These are phyloP conservation scores for Kwoniella sp. DNA, from an alignment of 768 basidiomycete species.

Conservation along the genomic window DNA sequence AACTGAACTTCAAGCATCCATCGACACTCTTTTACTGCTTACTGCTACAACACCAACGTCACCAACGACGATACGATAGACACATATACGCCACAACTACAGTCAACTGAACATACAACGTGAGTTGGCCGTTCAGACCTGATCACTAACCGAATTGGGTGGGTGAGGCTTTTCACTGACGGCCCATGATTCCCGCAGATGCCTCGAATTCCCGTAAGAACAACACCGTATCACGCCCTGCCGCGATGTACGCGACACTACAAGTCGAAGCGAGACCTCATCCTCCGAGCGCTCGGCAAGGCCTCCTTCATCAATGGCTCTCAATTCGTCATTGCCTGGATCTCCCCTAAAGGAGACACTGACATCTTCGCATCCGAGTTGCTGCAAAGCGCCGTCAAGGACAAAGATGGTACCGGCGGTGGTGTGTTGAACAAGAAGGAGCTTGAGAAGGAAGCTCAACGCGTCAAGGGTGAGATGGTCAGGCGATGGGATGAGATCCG, in stretches of 20 bases:
- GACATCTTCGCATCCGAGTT: constrained; percentile 57
- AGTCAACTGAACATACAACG: constrained; percentile 2
- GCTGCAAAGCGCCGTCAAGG: constrained; percentile 45
- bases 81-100: neutral
- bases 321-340: constrained; percentile 57
- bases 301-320: constrained; percentile 56
- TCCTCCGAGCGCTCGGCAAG: constrained; percentile 56
- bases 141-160: too few relatives aligned
- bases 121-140: neutral
- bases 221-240: constrained; percentile 55
- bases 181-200: constrained; percentile 28
- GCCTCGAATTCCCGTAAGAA: constrained; percentile 57
- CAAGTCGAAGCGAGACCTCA: constrained; percentile 55
- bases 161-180: neutral
- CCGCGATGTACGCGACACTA: constrained; percentile 56
- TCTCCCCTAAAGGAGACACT: constrained; percentile 55
- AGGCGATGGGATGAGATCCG: constrained; percentile 46
- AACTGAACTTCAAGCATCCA: constrained; percentile 10
- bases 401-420: constrained; percentile 13
- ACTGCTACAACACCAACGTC: neutral
- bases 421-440: constrained; percentile 40
- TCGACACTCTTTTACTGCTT: constrained; percentile 8
- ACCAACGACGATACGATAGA: constrained; percentile 7
- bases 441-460: constrained; percentile 36
- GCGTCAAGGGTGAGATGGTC: constrained; percentile 41